Conservation (phyloP, 2,329 filamentous ascomycete genomes). For the Clarireedia homoeocarpa region DNA sequence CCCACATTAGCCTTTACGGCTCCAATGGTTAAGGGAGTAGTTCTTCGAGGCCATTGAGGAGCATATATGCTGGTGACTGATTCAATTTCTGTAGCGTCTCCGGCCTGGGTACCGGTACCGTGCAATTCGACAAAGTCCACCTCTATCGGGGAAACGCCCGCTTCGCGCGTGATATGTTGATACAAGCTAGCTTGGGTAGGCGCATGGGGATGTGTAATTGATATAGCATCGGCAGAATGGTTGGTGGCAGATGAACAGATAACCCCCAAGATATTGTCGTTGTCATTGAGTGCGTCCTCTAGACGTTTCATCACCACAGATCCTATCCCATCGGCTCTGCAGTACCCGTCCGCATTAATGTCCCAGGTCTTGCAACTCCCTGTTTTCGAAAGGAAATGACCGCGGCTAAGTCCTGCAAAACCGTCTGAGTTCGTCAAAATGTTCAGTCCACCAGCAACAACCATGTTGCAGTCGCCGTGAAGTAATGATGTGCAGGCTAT, state of each 20-base stretch:
- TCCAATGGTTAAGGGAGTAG: not conserved
- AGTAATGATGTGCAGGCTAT: constrained; percentile 43
- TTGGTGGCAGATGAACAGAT: constrained; percentile 39
- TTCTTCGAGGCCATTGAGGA: not conserved
- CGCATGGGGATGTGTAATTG: constrained; percentile 2
- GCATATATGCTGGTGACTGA: not conserved
- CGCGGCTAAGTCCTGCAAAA: constrained; percentile 33
- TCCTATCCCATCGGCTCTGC: constrained; percentile 33
- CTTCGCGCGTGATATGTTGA: not conserved
- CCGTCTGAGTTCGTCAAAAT: constrained; percentile 14
- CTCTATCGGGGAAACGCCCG: not conserved
- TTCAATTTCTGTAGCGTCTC: constrained; percentile 3
- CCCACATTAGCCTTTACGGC: constrained; percentile 3
- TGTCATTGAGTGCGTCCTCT: constrained; percentile 36
- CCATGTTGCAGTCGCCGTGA: constrained; percentile 36
- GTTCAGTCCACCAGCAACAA: constrained; percentile 34
- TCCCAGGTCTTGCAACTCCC: constrained; percentile 33
- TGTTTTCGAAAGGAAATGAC: constrained; percentile 26
- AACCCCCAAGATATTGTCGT: constrained; percentile 48
- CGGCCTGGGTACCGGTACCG: constrained; percentile 3
- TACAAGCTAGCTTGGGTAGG: not conserved
- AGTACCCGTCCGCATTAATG: constrained; percentile 11
- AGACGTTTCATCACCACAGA: constrained; percentile 46
- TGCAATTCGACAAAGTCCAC: constrained; percentile 2
- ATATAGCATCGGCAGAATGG: constrained; percentile 34